A percentile compares a stretch with the other conserved stretches of the same genome.
phyloP scores from a whole-genome alignment of 2,329 filamentous ascomycete genomes.

The Botryotinia convoluta region DNA sequence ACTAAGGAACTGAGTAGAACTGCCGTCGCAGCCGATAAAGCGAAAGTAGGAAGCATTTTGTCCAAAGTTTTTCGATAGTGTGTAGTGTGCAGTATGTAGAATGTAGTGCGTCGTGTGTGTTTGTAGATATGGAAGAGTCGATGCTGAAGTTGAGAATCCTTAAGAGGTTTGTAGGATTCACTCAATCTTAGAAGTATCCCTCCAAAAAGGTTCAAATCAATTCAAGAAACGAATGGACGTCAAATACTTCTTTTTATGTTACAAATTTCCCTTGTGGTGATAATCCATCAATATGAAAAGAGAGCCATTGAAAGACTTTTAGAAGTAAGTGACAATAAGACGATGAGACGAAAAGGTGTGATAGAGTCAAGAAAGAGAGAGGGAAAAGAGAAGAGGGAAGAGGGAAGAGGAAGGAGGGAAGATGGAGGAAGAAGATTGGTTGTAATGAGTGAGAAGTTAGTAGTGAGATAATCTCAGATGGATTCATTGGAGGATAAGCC shows the following conservation, averaged over 20 bases:
- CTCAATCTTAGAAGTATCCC: constrained; percentile 10
- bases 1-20: constrained; percentile 33
- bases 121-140: not conserved
- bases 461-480: not conserved
- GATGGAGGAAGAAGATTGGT: not conserved
- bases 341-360: not conserved
- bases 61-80: not conserved
- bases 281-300: not conserved
- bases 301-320: not conserved
- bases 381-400: not conserved
- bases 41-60: constrained; percentile 30
- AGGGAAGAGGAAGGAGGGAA: not conserved
- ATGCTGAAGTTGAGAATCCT: not conserved
- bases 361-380: not conserved
- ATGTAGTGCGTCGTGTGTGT: not conserved
- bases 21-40: constrained; percentile 29
- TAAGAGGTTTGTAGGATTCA: not conserved
- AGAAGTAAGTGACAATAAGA: constrained; percentile 11
- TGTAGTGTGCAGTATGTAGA: not conserved
- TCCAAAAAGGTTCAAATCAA: not conserved
- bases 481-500: constrained; percentile 3
- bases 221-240: constrained; percentile 26
- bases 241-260: constrained; percentile 18
- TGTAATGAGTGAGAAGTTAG: not conserved
- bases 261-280: not conserved